Evolutionary conservation across 768 basidiomycete species (phyloP).

Genomic region (Boletus rubropictus): DNA sequence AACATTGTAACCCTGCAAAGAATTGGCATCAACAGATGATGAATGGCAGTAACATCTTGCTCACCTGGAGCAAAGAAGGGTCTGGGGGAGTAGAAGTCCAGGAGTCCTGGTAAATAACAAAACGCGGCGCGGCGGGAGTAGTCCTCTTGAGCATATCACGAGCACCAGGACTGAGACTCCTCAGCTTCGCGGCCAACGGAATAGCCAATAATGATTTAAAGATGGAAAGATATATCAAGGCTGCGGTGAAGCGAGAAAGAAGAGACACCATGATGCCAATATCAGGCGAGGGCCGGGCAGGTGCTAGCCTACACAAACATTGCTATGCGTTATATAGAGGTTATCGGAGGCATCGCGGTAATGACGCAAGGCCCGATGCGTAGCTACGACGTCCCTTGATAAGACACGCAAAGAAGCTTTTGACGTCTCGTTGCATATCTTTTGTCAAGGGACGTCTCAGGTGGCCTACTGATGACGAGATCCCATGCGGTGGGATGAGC

Average conservation of each 20-base stretch:
- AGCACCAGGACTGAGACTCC: neutral
- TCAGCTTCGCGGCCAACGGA: neutral
- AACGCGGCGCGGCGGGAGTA: neutral
- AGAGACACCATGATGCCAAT: neutral
- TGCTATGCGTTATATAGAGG: too few species aligned
- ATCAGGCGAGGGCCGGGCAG: neutral
- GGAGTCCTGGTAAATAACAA: neutral
- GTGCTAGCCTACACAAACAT: neutral
- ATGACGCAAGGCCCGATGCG: too few species aligned
- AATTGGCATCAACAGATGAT: neutral
- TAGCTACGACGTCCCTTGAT: too few species aligned
- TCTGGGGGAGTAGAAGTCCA: neutral
- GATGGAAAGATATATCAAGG: neutral
- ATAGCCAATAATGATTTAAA: neutral
- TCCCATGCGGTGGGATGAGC: too few species aligned
- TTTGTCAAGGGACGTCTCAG: too few species aligned
- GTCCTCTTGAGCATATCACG: neutral
- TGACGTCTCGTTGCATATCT: too few species aligned
- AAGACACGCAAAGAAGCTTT: too few species aligned
- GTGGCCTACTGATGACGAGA: too few species aligned
- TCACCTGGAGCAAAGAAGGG: slow-evolving; percentile 39
- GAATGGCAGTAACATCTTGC: neutral
- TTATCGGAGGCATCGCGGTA: too few species aligned
- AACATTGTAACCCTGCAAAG: slow-evolving; percentile 29
- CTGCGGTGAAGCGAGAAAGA: neutral